These are phyloP conservation scores for Singerocomus inundabilis DNA, from an alignment of 1,284 basidiomycete species.

Conservation along the genomic window DNA sequence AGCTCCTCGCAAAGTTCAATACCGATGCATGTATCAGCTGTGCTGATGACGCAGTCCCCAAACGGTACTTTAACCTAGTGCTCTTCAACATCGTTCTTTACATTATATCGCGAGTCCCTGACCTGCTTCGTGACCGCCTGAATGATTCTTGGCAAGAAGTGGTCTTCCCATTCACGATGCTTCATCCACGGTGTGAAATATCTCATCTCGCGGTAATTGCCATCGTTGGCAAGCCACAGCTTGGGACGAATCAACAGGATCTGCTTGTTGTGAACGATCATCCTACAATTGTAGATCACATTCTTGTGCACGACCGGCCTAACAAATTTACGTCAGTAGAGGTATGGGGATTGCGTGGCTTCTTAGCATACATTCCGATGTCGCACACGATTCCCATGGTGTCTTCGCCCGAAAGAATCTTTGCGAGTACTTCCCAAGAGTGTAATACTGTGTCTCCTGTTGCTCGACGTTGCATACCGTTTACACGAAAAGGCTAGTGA, in stretches of 20 bases:
- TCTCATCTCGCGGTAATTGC: slow-evolving; percentile 95
- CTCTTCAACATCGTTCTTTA: slow-evolving; percentile 1
- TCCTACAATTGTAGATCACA: slow-evolving; percentile 94
- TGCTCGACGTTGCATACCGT: neutral
- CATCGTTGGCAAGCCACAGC: slow-evolving; percentile 99
- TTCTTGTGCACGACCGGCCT: slow-evolving; percentile 98
- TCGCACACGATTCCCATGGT: slow-evolving; percentile 85
- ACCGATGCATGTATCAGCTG: slow-evolving; percentile 93
- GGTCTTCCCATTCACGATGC: slow-evolving; percentile 83
- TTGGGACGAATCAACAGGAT: slow-evolving; percentile 95
- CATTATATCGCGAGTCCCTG: slow-evolving; percentile 3
- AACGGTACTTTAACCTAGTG: slow-evolving; percentile 80
- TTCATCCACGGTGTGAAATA: slow-evolving; percentile 97
- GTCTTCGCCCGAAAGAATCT: slow-evolving; percentile 79
- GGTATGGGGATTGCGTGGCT: neutral
- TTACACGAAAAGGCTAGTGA: neutral
- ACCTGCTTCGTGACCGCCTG: slow-evolving; percentile 89
- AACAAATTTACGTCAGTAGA: slow-evolving; percentile 2
- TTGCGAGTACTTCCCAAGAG: slow-evolving; percentile 92
- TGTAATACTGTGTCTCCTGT: slow-evolving; percentile 92
- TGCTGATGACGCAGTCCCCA: slow-evolving; percentile 92
- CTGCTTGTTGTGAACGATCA: slow-evolving; percentile 83
- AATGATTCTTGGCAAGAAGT: slow-evolving; percentile 86
- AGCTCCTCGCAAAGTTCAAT: slow-evolving; percentile 97
- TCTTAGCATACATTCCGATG: slow-evolving; percentile 79